Percentiles rank a stretch among this genome's conserved stretches.
phyloP scores from a whole-genome alignment of 352 stramenopile species.

The Pythium oligandrum region DNA sequence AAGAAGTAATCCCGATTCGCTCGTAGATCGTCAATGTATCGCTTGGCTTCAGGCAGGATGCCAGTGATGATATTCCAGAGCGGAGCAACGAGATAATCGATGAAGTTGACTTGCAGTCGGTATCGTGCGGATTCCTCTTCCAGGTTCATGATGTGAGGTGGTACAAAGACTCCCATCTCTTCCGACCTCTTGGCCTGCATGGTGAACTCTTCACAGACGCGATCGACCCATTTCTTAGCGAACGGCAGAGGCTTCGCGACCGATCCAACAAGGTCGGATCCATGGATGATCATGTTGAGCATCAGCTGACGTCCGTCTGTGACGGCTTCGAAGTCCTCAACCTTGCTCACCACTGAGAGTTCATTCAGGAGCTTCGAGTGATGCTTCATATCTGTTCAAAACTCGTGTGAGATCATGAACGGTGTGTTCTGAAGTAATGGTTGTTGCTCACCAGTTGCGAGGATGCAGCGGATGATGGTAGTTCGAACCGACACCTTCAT shows the following conservation, averaged over 20 bases:
- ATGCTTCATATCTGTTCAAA: conserved; percentile 64
- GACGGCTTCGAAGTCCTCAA: conserved; percentile 52
- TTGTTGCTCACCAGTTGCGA: conserved; percentile 32
- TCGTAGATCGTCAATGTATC: conserved; percentile 44
- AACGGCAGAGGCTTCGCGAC: conserved; percentile 42
- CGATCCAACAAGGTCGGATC: conserved; percentile 55
- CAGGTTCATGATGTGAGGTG: conserved; percentile 71
- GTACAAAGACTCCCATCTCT: conserved; percentile 50
- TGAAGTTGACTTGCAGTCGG: conserved; percentile 79
- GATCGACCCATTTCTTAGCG: conserved; percentile 60
- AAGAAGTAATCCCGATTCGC: conserved; percentile 70
- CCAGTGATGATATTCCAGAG: conserved; percentile 58
- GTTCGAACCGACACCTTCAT: conserved; percentile 41
- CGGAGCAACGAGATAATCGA: conserved; percentile 77
- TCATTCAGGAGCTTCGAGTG: conserved; percentile 65
- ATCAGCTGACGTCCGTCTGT: conserved; percentile 64
- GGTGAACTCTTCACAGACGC: conserved; percentile 77
- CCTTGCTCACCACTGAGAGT: conserved; percentile 31
- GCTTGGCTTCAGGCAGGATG: conserved; percentile 48
- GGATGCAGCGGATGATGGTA: conserved; percentile 70
- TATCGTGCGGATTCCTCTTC: conserved; percentile 59
- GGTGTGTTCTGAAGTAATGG: background rate
- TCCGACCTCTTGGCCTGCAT: conserved; percentile 59
- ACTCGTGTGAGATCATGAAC: background rate
- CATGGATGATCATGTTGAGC: conserved; percentile 84